Evolutionary conservation across 352 stramenopile species (phyloP), one percentile per base, ranked within the genome.

Genomic region (Vaucheria bursata): DNA sequence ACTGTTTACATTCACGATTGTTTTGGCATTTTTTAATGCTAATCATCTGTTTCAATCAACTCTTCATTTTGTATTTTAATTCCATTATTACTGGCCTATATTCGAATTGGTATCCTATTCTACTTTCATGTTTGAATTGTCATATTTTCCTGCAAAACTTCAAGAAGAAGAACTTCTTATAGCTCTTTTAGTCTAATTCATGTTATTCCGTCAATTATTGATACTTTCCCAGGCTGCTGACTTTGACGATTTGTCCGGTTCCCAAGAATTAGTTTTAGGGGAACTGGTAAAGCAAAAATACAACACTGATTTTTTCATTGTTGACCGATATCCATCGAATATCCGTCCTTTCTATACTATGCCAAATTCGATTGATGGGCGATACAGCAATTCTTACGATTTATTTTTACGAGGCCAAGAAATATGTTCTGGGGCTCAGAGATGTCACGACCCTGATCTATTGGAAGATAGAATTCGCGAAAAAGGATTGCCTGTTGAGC

Each of bases 321-420:
- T 99, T 81, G 95, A 99, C 90, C 97, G 98, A 88, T 99, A 97
- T 88, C 96, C 96, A 35, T 84, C 98, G 29, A 83, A 88, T 25
- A 93, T 99, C 80, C 92, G 96, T 86, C 96, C 96, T 75, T 99
- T 99, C 87, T 99, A 99, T 90, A 99, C 96, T 68, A 99, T 99
- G 96, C 95, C 95, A 18, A 90, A 97, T 86, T 93, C 95, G 49
- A 91, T 92, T 29, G 90, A 85, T 40, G 59, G 0, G 32, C 72
- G 40, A 12, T 85, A 79, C 49, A 83, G 71, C 2, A 99, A 99
- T 88, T 97, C 90, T 82, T 99, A 98, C 85, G 96, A 99, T 87
- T 93, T 99, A 76, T 98, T 99, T 88, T 98, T 99, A 79, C 93
- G 96, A 71, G 96, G 95, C 8, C 94, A 99, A 88, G 96, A 99